phyloP scores from a whole-genome alignment of 345 rosid species.

The Carallia pectinifolia region DNA sequence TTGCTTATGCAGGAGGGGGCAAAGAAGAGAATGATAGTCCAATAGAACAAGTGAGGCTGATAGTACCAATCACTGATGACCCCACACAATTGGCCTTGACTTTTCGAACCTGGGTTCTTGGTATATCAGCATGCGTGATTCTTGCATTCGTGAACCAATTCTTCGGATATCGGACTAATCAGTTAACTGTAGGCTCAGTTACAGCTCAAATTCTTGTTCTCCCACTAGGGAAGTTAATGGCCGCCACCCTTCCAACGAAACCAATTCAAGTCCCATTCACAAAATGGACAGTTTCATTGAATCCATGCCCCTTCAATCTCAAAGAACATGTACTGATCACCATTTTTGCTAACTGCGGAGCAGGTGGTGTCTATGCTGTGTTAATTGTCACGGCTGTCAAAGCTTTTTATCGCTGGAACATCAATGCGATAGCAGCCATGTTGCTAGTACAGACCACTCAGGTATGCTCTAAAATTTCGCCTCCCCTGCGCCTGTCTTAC shows the following conservation, averaged over 20 bases:
- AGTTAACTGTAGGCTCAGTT: constrained; percentile 21
- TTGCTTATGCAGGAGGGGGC: constrained; percentile 1
- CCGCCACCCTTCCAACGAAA: constrained; percentile 27
- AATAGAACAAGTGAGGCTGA: constrained; percentile 36
- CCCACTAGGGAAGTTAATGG: constrained; percentile 46
- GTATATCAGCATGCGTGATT: constrained; percentile 27
- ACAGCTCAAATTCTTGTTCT: constrained; percentile 43
- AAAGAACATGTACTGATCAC: constrained; percentile 51
- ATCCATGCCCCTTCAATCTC: constrained; percentile 52
- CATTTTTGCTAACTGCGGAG: constrained; percentile 41
- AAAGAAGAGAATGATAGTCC: constrained; percentile 33
- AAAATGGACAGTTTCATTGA: constrained; percentile 45
- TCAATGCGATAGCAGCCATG: constrained; percentile 35
- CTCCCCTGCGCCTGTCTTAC: background rate
- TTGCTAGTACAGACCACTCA: constrained; percentile 69
- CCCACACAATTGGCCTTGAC: constrained; percentile 33
- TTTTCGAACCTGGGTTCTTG: constrained; percentile 48
- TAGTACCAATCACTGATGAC: constrained; percentile 41
- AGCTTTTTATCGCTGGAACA: constrained; percentile 33
- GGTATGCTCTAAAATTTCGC: constrained; percentile 29
- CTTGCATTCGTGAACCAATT: constrained; percentile 40
- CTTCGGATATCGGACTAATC: constrained; percentile 36
- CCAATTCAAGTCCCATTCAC: constrained; percentile 28
- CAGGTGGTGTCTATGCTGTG: constrained; percentile 26
- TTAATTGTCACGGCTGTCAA: constrained; percentile 30